Base-by-base conservation (phyloP, 2,329 filamentous ascomycete genomes). In the Nemania diffusa region DNA sequence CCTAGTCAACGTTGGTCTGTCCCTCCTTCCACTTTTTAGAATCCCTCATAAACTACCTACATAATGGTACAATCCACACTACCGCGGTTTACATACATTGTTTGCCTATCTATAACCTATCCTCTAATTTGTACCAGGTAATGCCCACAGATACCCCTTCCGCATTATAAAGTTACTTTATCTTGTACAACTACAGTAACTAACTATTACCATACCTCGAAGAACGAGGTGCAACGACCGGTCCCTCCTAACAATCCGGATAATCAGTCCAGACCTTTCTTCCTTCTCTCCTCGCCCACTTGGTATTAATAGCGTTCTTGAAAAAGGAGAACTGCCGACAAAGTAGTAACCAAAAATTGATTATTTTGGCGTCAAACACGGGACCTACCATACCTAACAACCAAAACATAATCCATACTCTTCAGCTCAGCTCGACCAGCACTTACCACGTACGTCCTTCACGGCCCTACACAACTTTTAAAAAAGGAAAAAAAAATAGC, bases 21-120 rank as follows among this genome's bases (percentile, higher is more conserved):
- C 34, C 34, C 6, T 57, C 24, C 27, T 26, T 59, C 59, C 53
- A 62, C 64, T 46, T 8, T 48, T 24, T 24, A 13, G 29, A 24
- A 6, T 37, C 24, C 15, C 24, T 40, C 40, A 13, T 29, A 15
- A 13, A 8, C 17, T 13, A 44, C 24, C 29, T 50, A 63, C 44
- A 15, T n/a, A 46, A 17, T 46, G 15, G 3, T 46, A 5, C 11
- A 17, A 20, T n/a, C n/a, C n/a, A n/a, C n/a, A n/a, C n/a, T n/a
- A n/a, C n/a, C n/a, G n/a, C n/a, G n/a, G 42, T 11, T 13, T 20
- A 15, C 32, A 20, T 20, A 57, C 9, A 32, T 44, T 40, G 15
- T 24, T 22, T 22, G 27, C 11, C 17, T 34, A 22, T 34, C 7
- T 7, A 20, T 27, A n/a, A n/a, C n/a, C n/a, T n/a, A n/a, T n/a